These are phyloP conservation scores for Penicillium crystallinum DNA, from an alignment of 495 filamentous ascomycete species.

Conservation along the genomic window DNA sequence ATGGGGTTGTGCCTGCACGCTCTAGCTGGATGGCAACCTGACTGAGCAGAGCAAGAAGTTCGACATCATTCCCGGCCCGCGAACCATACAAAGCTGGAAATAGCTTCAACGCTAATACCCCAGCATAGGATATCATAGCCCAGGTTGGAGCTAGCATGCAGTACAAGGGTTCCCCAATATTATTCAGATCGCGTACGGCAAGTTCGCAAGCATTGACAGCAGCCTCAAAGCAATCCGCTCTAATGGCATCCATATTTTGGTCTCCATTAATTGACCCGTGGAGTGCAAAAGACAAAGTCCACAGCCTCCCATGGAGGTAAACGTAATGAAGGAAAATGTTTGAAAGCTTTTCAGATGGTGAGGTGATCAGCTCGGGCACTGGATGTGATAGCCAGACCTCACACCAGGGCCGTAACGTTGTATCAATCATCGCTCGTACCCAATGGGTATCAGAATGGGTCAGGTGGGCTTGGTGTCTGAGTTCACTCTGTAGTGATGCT, in stretches of 20 bases:
- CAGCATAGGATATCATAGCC: conserved; percentile 29
- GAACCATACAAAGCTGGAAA: conserved; percentile 15
- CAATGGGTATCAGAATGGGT: conserved; percentile 16
- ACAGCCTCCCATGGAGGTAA: conserved; percentile 22
- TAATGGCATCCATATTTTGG: conserved; percentile 36
- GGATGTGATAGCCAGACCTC: conserved; percentile 13
- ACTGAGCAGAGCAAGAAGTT: conserved; percentile 18
- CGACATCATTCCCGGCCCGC: conserved; percentile 10
- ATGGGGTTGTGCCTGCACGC: conserved; percentile 19
- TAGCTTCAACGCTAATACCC: conserved; percentile 19
- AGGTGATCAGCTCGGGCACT: not conserved
- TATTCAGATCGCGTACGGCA: conserved; percentile 20
- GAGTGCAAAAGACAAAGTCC: conserved; percentile 26
- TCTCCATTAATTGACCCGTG: conserved; percentile 2
- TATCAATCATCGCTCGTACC: conserved; percentile 19
- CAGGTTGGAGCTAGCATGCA: conserved; percentile 30
- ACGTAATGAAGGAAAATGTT: conserved; percentile 21
- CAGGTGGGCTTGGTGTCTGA: conserved; percentile 1
- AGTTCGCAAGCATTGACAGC: conserved; percentile 29
- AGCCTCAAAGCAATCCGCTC: conserved; percentile 36
- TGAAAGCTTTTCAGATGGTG: conserved; percentile 14
- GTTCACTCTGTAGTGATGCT: conserved; percentile 12
- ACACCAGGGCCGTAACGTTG: conserved; percentile 15
- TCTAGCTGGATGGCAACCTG: conserved; percentile 23
- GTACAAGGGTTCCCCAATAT: conserved; percentile 22